Percentiles rank a stretch among this genome's conserved stretches.
phyloP scores from a whole-genome alignment of 1,139 yeast genomes.

The Hemisphaericaspora lyxosophila region DNA sequence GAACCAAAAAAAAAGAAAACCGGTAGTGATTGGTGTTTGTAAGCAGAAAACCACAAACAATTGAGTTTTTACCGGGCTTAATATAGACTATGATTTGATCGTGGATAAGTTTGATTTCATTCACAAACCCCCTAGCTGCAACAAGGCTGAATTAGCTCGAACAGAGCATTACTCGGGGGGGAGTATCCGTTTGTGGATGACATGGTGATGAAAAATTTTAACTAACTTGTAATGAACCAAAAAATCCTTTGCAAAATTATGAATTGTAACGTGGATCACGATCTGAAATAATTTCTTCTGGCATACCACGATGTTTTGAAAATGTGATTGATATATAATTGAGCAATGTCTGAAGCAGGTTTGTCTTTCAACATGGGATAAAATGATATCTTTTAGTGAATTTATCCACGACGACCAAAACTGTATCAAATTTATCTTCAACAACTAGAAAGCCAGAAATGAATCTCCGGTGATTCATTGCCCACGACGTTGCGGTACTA shows the following conservation, averaged over 20 bases:
- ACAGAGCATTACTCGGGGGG: conserved; percentile 4
- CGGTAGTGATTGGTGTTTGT: no score
- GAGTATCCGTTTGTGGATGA: conserved; percentile 8
- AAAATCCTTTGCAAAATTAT: conserved; percentile 1
- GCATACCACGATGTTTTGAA: background rate
- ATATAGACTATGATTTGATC: no score
- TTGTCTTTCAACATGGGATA: background rate
- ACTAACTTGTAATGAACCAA: background rate
- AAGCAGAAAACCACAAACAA: no score
- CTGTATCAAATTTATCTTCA: background rate
- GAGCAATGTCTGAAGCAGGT: background rate
- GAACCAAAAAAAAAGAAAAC: no score
- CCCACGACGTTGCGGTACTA: background rate
- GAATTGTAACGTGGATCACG: background rate
- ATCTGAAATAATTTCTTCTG: background rate
- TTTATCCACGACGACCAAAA: background rate
- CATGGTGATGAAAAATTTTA: conserved; percentile 1
- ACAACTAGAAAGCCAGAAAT: conserved; percentile 2
- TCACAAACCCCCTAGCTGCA: no score
- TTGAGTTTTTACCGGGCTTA: no score
- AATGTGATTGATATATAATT: background rate
- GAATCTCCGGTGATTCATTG: conserved; percentile 3
- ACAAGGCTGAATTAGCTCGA: conserved; percentile 2
- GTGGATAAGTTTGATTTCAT: no score
- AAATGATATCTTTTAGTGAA: background rate